phyloP scores from a whole-genome alignment of 192 early-diverging fungal genomes.

The Borealophlyctis nickersoniae region DNA sequence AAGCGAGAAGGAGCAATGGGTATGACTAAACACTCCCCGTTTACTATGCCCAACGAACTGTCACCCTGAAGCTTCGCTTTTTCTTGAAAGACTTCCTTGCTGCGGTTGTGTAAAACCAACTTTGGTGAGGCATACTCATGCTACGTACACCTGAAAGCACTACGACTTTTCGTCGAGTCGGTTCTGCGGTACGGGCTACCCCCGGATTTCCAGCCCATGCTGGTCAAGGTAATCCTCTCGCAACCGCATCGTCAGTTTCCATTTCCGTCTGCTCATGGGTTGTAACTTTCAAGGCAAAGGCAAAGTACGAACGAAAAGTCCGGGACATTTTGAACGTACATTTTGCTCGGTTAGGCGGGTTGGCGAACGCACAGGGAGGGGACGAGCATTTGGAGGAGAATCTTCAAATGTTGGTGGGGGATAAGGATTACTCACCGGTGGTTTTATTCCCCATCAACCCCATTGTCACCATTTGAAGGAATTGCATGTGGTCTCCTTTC shows the following conservation, averaged over 20 bases:
- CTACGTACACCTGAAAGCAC: slow-evolving; percentile 92
- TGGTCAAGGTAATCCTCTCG: slow-evolving; percentile 61
- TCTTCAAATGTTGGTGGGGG: slow-evolving; percentile 66
- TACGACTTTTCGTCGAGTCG: slow-evolving; percentile 95
- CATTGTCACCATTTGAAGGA: slow-evolving; percentile 7
- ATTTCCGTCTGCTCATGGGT: too few species aligned
- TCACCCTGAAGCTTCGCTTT: not conserved
- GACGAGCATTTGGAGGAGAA: slow-evolving; percentile 85
- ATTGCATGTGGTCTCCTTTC: too few species aligned
- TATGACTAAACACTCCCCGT: slow-evolving; percentile 16
- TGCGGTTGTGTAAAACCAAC: slow-evolving; percentile 86
- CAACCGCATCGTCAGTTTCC: too few species aligned
- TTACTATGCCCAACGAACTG: not conserved
- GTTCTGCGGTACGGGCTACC: slow-evolving; percentile 96
- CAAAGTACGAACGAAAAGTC: slow-evolving; percentile 79
- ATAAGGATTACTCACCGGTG: slow-evolving; percentile 91
- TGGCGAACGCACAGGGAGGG: slow-evolving; percentile 40
- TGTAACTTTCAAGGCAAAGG: slow-evolving; percentile 52
- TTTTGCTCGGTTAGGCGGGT: slow-evolving; percentile 83
- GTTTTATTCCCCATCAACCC: slow-evolving; percentile 72
- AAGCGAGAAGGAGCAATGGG: slow-evolving; percentile 78
- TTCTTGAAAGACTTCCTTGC: slow-evolving; percentile 53
- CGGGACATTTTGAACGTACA: slow-evolving; percentile 71
- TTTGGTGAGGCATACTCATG: slow-evolving; percentile 91
- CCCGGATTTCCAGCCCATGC: slow-evolving; percentile 81